Percentiles rank a stretch among this genome's conserved stretches.
These are phyloP conservation scores for Vitis amurensis DNA, from an alignment of 164 flowering plant genomes.

Conservation along the genomic window DNA sequence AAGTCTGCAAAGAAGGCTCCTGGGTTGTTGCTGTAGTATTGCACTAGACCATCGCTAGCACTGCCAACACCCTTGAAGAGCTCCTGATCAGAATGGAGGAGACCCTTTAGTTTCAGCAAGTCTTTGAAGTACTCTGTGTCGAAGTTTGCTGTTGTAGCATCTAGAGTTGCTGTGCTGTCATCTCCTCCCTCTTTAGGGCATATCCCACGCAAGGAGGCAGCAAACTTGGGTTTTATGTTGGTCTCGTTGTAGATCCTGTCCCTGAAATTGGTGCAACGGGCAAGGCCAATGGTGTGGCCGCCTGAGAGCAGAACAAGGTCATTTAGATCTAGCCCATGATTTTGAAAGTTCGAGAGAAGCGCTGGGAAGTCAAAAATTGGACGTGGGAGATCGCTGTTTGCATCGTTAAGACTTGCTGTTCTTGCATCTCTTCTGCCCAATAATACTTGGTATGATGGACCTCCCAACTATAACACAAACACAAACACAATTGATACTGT, in stretches of 20 bases:
- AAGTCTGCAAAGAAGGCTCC: slow-evolving; percentile 22
- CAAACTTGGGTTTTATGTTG: slow-evolving; percentile 39
- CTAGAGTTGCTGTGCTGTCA: slow-evolving; percentile 34
- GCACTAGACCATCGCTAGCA: slow-evolving; percentile 22
- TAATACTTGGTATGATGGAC: slow-evolving; percentile 25
- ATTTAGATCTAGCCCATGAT: slow-evolving; percentile 20
- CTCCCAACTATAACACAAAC: slow-evolving; percentile 30
- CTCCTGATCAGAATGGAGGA: slow-evolving; percentile 42
- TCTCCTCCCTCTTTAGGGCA: slow-evolving; percentile 33
- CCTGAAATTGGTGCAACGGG: slow-evolving; percentile 29
- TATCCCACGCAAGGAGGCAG: slow-evolving; percentile 9
- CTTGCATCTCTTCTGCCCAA: slow-evolving; percentile 37
- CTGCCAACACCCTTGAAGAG: slow-evolving; percentile 23
- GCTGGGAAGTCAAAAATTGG: slow-evolving; percentile 24
- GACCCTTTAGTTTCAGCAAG: slow-evolving; percentile 25
- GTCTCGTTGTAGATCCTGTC: slow-evolving; percentile 35
- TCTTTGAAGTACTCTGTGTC: slow-evolving; percentile 29
- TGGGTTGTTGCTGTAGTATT: slow-evolving; percentile 7
- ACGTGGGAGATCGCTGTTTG: slow-evolving; percentile 29
- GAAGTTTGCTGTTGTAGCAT: slow-evolving; percentile 26
- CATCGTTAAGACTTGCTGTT: slow-evolving; percentile 25
- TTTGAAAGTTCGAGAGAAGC: slow-evolving; percentile 24
- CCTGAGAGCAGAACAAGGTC: slow-evolving; percentile 41
- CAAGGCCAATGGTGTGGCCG: slow-evolving; percentile 48
- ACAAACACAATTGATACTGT: not conserved